A percentile compares a stretch with the other conserved stretches of the same genome.
Conservation (phyloP, 305 asterid species). For the Fraxinus baroniana region DNA sequence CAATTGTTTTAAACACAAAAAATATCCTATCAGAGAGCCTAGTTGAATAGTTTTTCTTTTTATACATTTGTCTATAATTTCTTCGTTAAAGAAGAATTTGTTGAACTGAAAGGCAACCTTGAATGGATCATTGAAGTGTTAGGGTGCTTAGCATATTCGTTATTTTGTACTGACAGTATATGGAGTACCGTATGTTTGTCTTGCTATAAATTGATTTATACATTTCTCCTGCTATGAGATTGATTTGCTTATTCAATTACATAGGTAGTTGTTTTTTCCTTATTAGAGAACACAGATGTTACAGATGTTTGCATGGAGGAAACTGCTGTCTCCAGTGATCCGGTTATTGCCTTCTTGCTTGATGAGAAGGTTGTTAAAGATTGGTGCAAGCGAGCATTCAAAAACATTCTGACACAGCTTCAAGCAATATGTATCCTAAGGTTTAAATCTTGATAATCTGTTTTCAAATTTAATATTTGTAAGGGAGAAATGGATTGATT, state of each 20-base stretch:
- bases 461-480: not conserved
- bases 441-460: constrained; percentile 8
- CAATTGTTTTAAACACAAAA: not conserved
- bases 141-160: not conserved
- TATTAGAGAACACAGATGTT: constrained; percentile 66
- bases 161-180: not conserved
- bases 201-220: constrained; percentile 13
- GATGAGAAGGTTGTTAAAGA: constrained; percentile 97
- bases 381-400: constrained; percentile 87
- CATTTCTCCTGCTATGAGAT: constrained; percentile 13
- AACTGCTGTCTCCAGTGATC: constrained; percentile 95
- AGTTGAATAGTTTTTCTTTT: not conserved
- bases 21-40: not conserved
- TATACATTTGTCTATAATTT: not conserved
- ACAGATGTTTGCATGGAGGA: constrained; percentile 98
- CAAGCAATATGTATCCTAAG: constrained; percentile 77
- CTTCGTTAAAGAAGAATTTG: not conserved
- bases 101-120: not conserved
- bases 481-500: constrained; percentile 1
- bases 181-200: not conserved
- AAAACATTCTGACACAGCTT: constrained; percentile 51
- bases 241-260: constrained; percentile 15
- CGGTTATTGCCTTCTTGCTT: constrained; percentile 80
- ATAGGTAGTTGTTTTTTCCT: constrained; percentile 41
- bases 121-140: not conserved